Evolutionary conservation across 2,329 filamentous ascomycete species (phyloP).

Genomic region (Fusarium nelsonii): DNA sequence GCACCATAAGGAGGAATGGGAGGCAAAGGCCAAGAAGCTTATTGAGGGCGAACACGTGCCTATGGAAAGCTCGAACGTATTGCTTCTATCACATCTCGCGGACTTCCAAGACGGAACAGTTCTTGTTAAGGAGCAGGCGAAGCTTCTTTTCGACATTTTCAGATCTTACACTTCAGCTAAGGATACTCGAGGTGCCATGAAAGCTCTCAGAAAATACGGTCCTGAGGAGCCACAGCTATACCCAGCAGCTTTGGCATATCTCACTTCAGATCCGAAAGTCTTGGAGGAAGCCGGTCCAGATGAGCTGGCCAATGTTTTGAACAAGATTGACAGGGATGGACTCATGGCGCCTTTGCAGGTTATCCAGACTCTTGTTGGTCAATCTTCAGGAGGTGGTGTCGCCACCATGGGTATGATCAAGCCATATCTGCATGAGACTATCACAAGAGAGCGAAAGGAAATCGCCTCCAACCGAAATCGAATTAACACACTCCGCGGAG

Average conservation of each 20-base stretch:
- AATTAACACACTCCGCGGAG: conserved; percentile 84
- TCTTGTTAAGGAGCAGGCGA: conserved; percentile 92
- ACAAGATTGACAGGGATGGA: conserved; percentile 88
- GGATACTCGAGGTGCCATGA: conserved; percentile 91
- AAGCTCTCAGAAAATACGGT: conserved; percentile 90
- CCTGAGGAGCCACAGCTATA: conserved; percentile 92
- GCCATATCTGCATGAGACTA: conserved; percentile 88
- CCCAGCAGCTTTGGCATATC: conserved; percentile 90
- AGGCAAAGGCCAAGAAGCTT: conserved; percentile 87
- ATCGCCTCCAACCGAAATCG: conserved; percentile 83
- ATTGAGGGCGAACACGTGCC: conserved; percentile 84
- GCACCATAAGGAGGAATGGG: conserved; percentile 81
- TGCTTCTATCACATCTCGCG: conserved; percentile 91
- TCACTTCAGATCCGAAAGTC: conserved; percentile 85
- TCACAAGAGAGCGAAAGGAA: conserved; percentile 87
- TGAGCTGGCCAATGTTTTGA: conserved; percentile 83
- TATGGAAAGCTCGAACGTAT: conserved; percentile 94
- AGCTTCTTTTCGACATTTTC: conserved; percentile 94
- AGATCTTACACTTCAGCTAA: conserved; percentile 93
- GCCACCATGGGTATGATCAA: conserved; percentile 99
- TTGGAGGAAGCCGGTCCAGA: conserved; percentile 86
- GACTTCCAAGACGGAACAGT: conserved; percentile 91
- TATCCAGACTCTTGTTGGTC: conserved; percentile 87
- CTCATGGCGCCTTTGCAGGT: conserved; percentile 97
- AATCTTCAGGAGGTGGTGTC: conserved; percentile 67